Conservation (phyloP, 2,329 filamentous ascomycete species). For the Penicillium vulpinum region DNA sequence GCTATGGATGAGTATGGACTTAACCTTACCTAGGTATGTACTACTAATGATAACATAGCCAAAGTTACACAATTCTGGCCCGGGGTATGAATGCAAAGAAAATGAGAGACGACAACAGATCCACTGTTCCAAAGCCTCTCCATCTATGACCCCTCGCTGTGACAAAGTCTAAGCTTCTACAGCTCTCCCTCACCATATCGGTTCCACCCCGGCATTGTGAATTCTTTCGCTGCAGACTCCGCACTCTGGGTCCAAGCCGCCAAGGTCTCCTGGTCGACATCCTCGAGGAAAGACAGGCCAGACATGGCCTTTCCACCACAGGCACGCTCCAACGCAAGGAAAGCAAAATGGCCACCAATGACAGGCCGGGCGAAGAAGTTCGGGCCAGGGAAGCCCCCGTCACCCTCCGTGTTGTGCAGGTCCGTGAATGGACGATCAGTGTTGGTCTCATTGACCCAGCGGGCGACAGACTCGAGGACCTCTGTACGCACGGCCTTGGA, state of each 20-base stretch:
- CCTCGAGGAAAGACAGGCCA: conserved; percentile 54
- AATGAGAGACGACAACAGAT: neutral
- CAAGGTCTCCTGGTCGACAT: conserved; percentile 25
- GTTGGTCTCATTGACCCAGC: conserved; percentile 80
- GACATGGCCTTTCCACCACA: conserved; percentile 69
- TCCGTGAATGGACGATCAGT: conserved; percentile 79
- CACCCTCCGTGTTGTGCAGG: conserved; percentile 76
- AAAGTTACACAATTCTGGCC: neutral
- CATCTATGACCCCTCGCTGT: neutral
- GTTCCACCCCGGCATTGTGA: conserved; percentile 11
- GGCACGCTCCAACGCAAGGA: conserved; percentile 75
- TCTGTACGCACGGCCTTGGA: conserved; percentile 66
- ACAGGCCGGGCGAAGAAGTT: conserved; percentile 81
- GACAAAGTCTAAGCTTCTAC: conserved; percentile 8
- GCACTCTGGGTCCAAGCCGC: conserved; percentile 25
- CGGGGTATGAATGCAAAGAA: neutral
- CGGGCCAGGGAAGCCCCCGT: conserved; percentile 71
- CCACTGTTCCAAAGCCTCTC: neutral
- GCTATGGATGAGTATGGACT: neutral
- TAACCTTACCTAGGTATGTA: conserved; percentile 2
- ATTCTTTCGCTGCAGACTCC: conserved; percentile 25
- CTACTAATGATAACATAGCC: conserved; percentile 9
- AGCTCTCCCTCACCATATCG: conserved; percentile 28
- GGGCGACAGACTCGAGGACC: conserved; percentile 72
- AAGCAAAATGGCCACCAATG: conserved; percentile 82